Percentiles rank a stretch among this genome's conserved stretches.
Evolutionary conservation across 2,329 filamentous ascomycete species (phyloP).

Genomic region (Fusarium sp.): DNA sequence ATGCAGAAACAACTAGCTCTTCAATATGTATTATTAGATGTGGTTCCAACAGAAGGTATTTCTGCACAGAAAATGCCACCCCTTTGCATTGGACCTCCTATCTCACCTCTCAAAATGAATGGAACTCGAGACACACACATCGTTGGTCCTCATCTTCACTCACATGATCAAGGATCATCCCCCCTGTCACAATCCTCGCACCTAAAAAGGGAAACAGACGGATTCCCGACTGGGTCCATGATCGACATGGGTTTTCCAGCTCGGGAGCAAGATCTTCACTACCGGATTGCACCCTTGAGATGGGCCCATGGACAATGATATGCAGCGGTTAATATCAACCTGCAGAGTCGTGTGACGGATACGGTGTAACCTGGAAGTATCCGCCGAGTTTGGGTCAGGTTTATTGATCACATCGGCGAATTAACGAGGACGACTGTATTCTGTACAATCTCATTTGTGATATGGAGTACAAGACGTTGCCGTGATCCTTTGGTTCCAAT

Average conservation of each 20-base stretch:
- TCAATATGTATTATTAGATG: neutral
- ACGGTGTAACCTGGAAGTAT: neutral
- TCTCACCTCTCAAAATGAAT: constrained; percentile 4
- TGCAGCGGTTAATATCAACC: neutral
- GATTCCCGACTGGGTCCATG: constrained; percentile 13
- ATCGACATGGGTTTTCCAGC: constrained; percentile 33
- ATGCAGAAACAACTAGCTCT: neutral
- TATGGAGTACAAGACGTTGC: neutral
- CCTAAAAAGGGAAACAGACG: neutral
- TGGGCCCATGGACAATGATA: neutral
- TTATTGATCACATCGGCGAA: neutral
- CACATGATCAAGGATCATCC: constrained; percentile 2
- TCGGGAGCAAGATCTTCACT: neutral
- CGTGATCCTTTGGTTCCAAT: neutral
- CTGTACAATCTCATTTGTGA: neutral
- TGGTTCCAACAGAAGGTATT: neutral
- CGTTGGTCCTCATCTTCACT: neutral
- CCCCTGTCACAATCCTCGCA: constrained; percentile 2
- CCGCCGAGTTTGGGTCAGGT: neutral
- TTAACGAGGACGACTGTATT: neutral
- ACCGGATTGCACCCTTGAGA: neutral
- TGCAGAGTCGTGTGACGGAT: neutral
- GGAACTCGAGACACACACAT: constrained; percentile 2
- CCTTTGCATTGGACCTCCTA: neutral
- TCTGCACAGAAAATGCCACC: neutral